A percentile compares a stretch with the other conserved stretches of the same genome.
phyloP scores from a whole-genome alignment of 2,329 filamentous ascomycete genomes.

The Bipolaris victoriae region DNA sequence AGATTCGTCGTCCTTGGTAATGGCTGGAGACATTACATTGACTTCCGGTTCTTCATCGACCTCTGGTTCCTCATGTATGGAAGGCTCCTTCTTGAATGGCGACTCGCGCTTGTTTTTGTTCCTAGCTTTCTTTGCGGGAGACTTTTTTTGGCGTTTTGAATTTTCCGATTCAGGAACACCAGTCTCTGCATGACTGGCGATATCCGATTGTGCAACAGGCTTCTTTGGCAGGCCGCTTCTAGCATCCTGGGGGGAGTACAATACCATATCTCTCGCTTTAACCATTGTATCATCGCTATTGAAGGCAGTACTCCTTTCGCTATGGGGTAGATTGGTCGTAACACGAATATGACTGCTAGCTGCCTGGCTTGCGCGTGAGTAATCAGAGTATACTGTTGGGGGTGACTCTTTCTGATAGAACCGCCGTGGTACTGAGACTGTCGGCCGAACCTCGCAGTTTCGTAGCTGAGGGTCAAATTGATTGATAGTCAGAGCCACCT shows the following conservation, averaged over 20 bases:
- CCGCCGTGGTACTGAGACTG: constrained; percentile 30
- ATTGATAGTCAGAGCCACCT: constrained; percentile 18
- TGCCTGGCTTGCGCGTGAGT: constrained; percentile 1
- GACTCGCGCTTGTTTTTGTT: constrained; percentile 1
- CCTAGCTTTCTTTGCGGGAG: constrained; percentile 17
- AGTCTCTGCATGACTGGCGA: background rate
- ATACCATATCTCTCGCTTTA: constrained; percentile 1
- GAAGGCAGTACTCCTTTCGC: constrained; percentile 1
- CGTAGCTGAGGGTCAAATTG: constrained; percentile 16
- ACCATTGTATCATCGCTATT: background rate
- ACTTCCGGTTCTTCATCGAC: background rate
- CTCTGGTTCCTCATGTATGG: background rate
- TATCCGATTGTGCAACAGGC: constrained; percentile 7
- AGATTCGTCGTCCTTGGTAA: background rate
- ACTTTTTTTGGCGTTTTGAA: constrained; percentile 20
- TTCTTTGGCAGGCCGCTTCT: constrained; percentile 40
- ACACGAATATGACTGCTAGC: constrained; percentile 3
- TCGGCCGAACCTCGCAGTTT: constrained; percentile 13
- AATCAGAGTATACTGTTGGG: background rate
- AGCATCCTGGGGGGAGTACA: constrained; percentile 48
- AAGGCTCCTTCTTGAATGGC: background rate
- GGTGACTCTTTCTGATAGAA: constrained; percentile 25
- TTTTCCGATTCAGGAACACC: constrained; percentile 29
- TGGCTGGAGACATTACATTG: background rate
- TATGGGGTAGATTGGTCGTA: constrained; percentile 1